Percentiles rank a stretch among this genome's conserved stretches.
phyloP scores from a whole-genome alignment of 768 basidiomycete genomes.

The Mycena latifolia region DNA sequence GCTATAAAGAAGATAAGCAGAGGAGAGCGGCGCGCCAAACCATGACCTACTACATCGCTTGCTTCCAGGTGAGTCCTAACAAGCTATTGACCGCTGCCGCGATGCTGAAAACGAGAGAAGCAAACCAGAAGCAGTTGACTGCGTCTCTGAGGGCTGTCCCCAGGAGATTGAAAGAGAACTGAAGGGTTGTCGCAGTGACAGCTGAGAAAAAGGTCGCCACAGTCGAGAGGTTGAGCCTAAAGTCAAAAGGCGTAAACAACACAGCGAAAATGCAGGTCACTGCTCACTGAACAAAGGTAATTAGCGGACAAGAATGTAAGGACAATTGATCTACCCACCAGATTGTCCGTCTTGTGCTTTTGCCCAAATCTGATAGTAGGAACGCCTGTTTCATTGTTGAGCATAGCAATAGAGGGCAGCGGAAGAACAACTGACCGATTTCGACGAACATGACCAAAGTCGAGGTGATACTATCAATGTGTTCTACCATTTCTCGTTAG shows the following conservation, averaged over 20 bases:
- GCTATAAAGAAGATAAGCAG: conserved; percentile 47
- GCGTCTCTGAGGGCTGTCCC: conserved; percentile 55
- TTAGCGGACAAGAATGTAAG: background rate
- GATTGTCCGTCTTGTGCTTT: conserved; percentile 76
- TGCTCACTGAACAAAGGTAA: conserved; percentile 24
- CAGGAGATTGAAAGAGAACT: conserved; percentile 68
- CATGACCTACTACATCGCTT: conserved; percentile 81
- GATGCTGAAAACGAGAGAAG: conserved; percentile 81
- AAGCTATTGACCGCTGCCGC: conserved; percentile 83
- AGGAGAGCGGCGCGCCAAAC: background rate
- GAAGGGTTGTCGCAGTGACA: conserved; percentile 79
- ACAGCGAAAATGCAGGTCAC: background rate
- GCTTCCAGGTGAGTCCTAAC: conserved; percentile 84
- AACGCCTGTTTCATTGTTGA: conserved; percentile 62
- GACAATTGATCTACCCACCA: conserved; percentile 41
- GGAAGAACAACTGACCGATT: conserved; percentile 63
- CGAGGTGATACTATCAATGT: conserved; percentile 75
- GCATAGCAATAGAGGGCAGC: background rate
- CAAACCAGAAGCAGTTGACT: conserved; percentile 83
- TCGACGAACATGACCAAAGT: conserved; percentile 82
- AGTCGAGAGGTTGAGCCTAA: conserved; percentile 74
- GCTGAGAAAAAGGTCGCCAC: conserved; percentile 85
- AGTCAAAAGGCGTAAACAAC: background rate
- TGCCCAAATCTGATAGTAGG: conserved; percentile 84
- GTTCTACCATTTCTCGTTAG: conserved; percentile 49